A percentile compares a stretch with the other conserved stretches of the same genome.
These are phyloP conservation scores for Ensete glaucum DNA, from an alignment of 176 grass and related monocot species.

Conservation along the genomic window DNA sequence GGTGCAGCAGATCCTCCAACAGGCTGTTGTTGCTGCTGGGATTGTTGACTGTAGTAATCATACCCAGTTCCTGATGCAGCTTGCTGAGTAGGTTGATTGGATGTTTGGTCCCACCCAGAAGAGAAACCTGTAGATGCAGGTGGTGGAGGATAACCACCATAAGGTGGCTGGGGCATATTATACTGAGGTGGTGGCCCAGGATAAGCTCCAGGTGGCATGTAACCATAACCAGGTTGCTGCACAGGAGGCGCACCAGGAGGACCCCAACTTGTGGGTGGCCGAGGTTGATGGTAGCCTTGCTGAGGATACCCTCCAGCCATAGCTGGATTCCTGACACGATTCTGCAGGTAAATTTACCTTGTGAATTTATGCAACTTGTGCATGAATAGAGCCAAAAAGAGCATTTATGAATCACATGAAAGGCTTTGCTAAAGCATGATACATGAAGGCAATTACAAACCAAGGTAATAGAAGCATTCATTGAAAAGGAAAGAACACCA, in stretches of 20 bases:
- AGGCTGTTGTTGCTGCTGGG: constrained; percentile 40
- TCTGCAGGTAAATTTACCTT: constrained; percentile 65
- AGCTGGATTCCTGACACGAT: constrained; percentile 55
- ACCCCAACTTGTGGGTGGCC: background rate
- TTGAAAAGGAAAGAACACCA: constrained; percentile 43
- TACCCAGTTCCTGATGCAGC: constrained; percentile 53
- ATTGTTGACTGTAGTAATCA: constrained; percentile 92
- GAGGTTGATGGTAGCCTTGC: constrained; percentile 23
- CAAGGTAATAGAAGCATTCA: constrained; percentile 26
- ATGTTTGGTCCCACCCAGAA: constrained; percentile 84
- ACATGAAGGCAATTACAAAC: constrained; percentile 26
- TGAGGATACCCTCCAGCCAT: constrained; percentile 82
- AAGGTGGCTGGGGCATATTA: constrained; percentile 55
- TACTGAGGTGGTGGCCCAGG: constrained; percentile 52
- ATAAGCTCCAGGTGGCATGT: constrained; percentile 9
- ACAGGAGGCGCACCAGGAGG: background rate
- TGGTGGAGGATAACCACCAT: constrained; percentile 51
- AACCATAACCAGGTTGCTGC: constrained; percentile 17
- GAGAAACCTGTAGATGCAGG: constrained; percentile 12
- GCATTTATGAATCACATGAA: constrained; percentile 29
- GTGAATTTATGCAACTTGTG: constrained; percentile 35
- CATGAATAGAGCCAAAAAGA: constrained; percentile 21
- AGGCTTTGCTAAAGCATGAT: constrained; percentile 26
- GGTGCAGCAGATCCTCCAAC: constrained; percentile 44
- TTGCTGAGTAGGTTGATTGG: constrained; percentile 59